Evolutionary conservation across 2,329 filamentous ascomycete genomes (phyloP), one percentile per base, ranked within the genome.

Genomic region (Akanthomyces lecanii): DNA sequence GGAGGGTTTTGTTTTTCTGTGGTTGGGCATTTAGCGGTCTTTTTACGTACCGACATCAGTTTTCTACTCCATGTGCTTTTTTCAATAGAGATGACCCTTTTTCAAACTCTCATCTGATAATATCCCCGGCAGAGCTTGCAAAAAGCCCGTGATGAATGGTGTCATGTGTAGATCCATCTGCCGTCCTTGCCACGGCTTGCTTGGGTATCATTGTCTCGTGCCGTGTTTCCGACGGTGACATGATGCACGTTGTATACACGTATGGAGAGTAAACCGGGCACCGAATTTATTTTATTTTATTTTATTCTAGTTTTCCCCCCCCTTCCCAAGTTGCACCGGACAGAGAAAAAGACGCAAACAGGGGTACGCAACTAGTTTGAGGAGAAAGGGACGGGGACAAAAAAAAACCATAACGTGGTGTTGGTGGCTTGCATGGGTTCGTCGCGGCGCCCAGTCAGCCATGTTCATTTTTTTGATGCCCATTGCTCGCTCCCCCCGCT

Each of bases 1-100:
- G 38, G 38, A 40, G 38, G 38, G 18, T 18, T 54, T 52, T 25
- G 33, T 54, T 23, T 21, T 50, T 57, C 52, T 61, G 50, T 61
- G 58, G 50, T 40, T 61, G 58, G 58, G 50, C 58, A 61, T 61
- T 28, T 61, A 61, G 57, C 57, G 57, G 57, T 60, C 36, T n/a
- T 51, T 23, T n/a, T 11, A 36, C 36, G 30, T 10, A 58, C 42
- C 55, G 55, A 36, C 47, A 60, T 11, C 23, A 51, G 38, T 8
- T 60, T 36, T 16, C 38, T 59, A 59, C 30, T 48, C 45, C 47
- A 58, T 48, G 42, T 47, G 7, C 18, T 57, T 7, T 30, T 40
- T 36, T 10, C 14, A 30, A 50, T 52, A 45, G 57, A 61, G 23
- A 52, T 40, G 57, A 61, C 42, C 36, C 30, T 28, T 40, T 60